phyloP scores from a whole-genome alignment of 805 yeast genomes.

The Candida patagonica region DNA sequence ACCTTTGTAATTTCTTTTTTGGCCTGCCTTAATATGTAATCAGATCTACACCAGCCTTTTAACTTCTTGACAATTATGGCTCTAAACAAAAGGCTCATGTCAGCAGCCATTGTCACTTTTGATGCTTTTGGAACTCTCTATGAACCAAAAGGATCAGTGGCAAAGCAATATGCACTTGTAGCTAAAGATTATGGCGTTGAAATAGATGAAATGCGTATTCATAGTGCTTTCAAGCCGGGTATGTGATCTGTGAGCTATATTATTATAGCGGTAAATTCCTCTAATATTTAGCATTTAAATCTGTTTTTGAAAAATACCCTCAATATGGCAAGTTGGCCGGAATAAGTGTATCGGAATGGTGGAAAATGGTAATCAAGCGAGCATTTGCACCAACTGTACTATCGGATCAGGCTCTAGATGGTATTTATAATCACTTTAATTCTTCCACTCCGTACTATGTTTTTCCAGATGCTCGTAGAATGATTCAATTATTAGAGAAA shows the following conservation, averaged over 20 bases:
- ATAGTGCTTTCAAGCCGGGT: slow-evolving; percentile 9
- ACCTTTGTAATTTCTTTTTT: too few species aligned
- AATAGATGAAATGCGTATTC: slow-evolving; percentile 5
- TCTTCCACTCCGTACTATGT: slow-evolving; percentile 11
- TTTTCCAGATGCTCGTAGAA: slow-evolving; percentile 12
- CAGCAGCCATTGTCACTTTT: slow-evolving; percentile 15
- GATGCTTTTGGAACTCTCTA: slow-evolving; percentile 19
- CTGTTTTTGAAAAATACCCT: slow-evolving; percentile 11
- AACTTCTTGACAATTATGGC: too few species aligned
- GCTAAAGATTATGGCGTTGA: slow-evolving; percentile 9
- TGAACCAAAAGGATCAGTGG: slow-evolving; percentile 13
- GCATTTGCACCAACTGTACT: slow-evolving; percentile 3
- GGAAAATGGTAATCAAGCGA: slow-evolving; percentile 11
- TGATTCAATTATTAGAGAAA: slow-evolving; percentile 3
- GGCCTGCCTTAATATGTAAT: too few species aligned
- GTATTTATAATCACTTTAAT: slow-evolving; percentile 15
- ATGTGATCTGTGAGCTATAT: background rate
- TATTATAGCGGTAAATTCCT: background rate
- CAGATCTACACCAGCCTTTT: too few species aligned
- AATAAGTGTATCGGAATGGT: slow-evolving; percentile 12
- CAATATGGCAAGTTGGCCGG: slow-evolving; percentile 13
- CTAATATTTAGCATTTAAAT: slow-evolving; percentile 9
- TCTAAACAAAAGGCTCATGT: background rate
- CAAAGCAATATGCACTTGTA: slow-evolving; percentile 13
- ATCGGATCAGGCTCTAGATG: slow-evolving; percentile 4